Evolutionary conservation across 208 protist species (phyloP), one percentile per base, ranked within the genome.

Genomic region (Trypanosoma vivax): DNA sequence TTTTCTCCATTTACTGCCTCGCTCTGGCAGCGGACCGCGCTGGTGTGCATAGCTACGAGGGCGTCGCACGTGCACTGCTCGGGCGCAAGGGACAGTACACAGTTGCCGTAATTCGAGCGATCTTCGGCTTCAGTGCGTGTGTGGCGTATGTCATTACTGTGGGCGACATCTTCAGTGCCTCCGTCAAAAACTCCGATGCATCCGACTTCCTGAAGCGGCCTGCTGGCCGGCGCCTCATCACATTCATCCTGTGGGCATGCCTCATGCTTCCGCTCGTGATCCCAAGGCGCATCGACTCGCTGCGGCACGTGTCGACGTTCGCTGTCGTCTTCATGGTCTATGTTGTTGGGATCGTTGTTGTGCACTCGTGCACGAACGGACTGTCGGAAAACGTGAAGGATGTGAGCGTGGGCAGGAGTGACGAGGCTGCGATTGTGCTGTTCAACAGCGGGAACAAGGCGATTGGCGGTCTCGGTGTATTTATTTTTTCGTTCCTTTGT

Each of bases 251-350:
- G 3, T 88, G 72, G 76, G 40, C 78, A 0, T 45, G 76, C n/a
- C 65, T 62, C 42, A 88, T 91, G 24, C 56, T 88, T 11, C 83
- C 83, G 2, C 13, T 88, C 38, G 70, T 63, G n/a, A 51, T 88
- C 18, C 75, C 65, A 5, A 70, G 74, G 52, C 37, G 70, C n/a
- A 77, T 91, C 21, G 66, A 88, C 64, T 69, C 73, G 0, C 65
- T 91, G 13, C 76, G 83, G 7, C 72, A 82, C 51, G 51, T 56
- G 25, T 87, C 77, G 10, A 42, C 66, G n/a, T 6, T 88, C 14
- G 76, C 57, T 23, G 65, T 88, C 18, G 38, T 42, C 14, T 73
- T 78, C 38, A 70, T 88, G 1, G 18, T 83, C 9, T 81, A 77
- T 53, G 81, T 91, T 28, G 67, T 79, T 14, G 25, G 79, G 13